Percentiles rank a stretch among this genome's conserved stretches.
phyloP scores from a whole-genome alignment of 2,329 filamentous ascomycete species.

The Talaromyces piceae region DNA sequence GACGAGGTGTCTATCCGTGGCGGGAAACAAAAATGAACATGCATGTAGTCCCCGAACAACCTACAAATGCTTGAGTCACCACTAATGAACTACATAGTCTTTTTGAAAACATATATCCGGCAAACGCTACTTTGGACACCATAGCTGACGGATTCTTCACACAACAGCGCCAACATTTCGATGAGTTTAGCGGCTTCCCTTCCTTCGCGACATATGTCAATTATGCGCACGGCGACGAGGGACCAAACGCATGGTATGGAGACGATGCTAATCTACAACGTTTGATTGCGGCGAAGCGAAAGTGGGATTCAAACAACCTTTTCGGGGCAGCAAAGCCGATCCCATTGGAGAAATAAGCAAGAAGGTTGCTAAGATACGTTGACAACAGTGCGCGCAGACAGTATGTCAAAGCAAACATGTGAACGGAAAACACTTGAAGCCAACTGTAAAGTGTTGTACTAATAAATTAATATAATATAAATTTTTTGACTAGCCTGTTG shows the following conservation, averaged over 20 bases:
- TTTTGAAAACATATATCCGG: conserved; percentile 4
- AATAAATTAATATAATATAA: too few relatives aligned
- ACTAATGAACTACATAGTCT: background rate
- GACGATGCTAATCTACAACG: conserved; percentile 16
- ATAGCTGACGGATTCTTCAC: conserved; percentile 5
- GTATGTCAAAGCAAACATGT: background rate
- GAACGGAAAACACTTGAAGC: too few relatives aligned
- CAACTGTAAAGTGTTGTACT: too few relatives aligned
- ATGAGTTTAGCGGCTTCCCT: conserved; percentile 7
- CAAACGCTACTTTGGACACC: conserved; percentile 3
- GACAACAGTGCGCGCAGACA: background rate
- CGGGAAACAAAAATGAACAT: conserved; percentile 8
- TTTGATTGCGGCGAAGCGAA: conserved; percentile 18
- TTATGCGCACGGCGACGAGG: conserved; percentile 25
- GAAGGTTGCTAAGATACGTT: background rate
- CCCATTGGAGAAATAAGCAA: background rate
- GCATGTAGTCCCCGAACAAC: background rate
- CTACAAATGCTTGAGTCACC: background rate
- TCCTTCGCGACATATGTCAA: conserved; percentile 19
- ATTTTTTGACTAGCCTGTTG: too few relatives aligned
- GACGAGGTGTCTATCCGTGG: conserved; percentile 8
- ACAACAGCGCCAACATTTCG: conserved; percentile 8
- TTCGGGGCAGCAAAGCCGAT: conserved; percentile 12
- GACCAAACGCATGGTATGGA: conserved; percentile 16
- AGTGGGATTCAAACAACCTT: conserved; percentile 22